Base-by-base conservation (phyloP, 805 yeast species). In the Nakazawaea anatomiae region DNA sequence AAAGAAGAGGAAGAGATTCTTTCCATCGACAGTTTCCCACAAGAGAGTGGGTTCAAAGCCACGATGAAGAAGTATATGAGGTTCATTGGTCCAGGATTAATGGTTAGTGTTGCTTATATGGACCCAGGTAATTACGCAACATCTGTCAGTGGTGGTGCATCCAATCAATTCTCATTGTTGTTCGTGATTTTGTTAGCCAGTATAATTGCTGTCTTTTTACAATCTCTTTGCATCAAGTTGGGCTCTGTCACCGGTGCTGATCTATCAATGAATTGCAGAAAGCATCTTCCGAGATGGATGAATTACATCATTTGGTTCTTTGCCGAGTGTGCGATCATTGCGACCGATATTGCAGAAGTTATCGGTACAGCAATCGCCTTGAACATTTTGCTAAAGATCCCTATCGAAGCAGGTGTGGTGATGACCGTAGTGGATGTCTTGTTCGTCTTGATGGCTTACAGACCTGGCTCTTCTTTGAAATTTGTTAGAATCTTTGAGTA, bases 111-210 rank as follows among this genome's bases (percentile, higher is more conserved):
- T 39, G 77, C 79, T 2, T 75, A 75, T 56, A 74, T 75, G 75
- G 80, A 75, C 56, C 80, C 80, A 10, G 80, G 80, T 59, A 75
- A 75, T 55, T 74, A 75, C 54, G 74, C 79, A 30, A 74, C 80
- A 1, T 76, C 75, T 52, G 63, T 73, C 41, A 64, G 72, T 9
- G 79, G 77, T 4, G 80, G 80, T 52, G 73, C 80, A 1, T 57
- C 69, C 30, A 74, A 75, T 54, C 57, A 61, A 53, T 75, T 61
- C 57, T 67, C 77, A 9, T 63, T 75, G 40, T 62, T 75, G 28
- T 74, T 73, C 52, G 63, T 75, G 48, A 72, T 73, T 42, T 59
- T 75, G 3, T 49, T 74, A 25, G 71, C 79, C 41, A 74, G 72
- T 54, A 38, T 73, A 14, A 71, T 75, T 29, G 80, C 80, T 34